phyloP scores from a whole-genome alignment of 2,329 filamentous ascomycete species.

The Claviceps maximensis region DNA sequence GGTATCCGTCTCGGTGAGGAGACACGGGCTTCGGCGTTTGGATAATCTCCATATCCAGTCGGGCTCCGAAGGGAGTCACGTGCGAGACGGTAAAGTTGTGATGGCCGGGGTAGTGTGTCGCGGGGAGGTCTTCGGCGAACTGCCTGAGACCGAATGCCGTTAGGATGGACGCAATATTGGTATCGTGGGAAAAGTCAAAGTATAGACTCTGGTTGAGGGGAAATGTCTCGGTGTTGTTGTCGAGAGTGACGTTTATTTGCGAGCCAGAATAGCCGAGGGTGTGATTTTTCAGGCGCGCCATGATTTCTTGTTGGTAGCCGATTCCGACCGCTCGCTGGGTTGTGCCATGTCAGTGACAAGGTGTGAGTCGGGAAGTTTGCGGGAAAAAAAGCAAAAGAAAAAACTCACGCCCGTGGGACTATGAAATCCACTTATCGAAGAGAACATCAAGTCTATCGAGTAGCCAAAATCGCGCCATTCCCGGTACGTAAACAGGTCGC shows the following conservation, averaged over 20 bases:
- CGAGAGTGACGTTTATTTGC: conserved; percentile 56
- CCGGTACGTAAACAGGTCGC: conserved; percentile 58
- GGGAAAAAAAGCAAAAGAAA: background rate
- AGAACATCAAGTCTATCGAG: conserved; percentile 52
- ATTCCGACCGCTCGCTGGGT: conserved; percentile 55
- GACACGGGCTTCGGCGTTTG: conserved; percentile 49
- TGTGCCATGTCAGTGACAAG: background rate
- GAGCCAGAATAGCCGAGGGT: conserved; percentile 44
- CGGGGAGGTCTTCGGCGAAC: conserved; percentile 47
- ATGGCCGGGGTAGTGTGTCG: conserved; percentile 37
- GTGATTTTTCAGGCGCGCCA: conserved; percentile 57
- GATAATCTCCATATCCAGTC: conserved; percentile 64
- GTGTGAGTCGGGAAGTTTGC: too few species aligned
- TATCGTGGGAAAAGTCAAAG: conserved; percentile 69
- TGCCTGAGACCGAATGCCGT: conserved; percentile 61
- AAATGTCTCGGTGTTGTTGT: conserved; percentile 55
- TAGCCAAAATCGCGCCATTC: conserved; percentile 67
- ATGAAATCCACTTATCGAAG: conserved; percentile 47
- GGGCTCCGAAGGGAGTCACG: conserved; percentile 57
- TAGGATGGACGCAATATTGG: conserved; percentile 56
- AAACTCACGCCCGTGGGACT: conserved; percentile 45
- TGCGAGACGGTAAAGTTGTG: conserved; percentile 54
- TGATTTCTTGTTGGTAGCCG: conserved; percentile 59
- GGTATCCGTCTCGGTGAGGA: conserved; percentile 40
- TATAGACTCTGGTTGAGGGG: conserved; percentile 61